Base-by-base conservation (phyloP, 108 stramenopile genomes). In the Pseudonitzschia multistriata region DNA sequence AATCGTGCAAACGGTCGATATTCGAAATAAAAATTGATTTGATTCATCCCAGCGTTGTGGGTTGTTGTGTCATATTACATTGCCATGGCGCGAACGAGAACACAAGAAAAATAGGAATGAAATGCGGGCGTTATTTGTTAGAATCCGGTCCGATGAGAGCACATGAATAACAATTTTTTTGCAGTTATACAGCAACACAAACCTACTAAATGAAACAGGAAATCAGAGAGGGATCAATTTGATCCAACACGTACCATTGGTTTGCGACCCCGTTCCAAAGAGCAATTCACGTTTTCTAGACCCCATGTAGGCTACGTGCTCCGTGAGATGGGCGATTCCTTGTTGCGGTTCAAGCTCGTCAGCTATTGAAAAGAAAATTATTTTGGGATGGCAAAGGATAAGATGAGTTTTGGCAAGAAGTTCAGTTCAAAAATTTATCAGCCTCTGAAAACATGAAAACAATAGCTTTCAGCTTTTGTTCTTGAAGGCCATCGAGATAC, bases 281-380 rank as follows among this genome's bases (percentile, higher is more conserved):
- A 98, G 86, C 13, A 95, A 87, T 82, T 97, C 96, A 11, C 97
- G 79, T 72, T 97, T 97, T 11, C 94, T 84, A 52, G 90, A 92
- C 52, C 98, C 98, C 98, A 98, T 98, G 88, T 98, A 97, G 21
- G 97, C 95, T 1, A 98, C 96, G 74, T 98, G 98, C 81, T 98
- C 98, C 39, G 97, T 95, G 29, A 98, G 83, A 73, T 98, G 98
- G 11, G 97, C 97, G 79, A 98, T 97, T 30, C 98, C 98, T 73
- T 97, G 96, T 78, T 97, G 96, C 21, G 85, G 75, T 50, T 97
- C 91, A 30, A 96, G 74, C 83, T 98, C 96, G 70, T 96, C 93
- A 59, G 95, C 86, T 87, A 8, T 45, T 73, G 56, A 19, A 70
- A 59, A n/a, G n/a, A 66, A 71, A 49, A 72, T 64, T 42, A 42